Conservation (phyloP, 768 basidiomycete species). For the Russula foetens region DNA sequence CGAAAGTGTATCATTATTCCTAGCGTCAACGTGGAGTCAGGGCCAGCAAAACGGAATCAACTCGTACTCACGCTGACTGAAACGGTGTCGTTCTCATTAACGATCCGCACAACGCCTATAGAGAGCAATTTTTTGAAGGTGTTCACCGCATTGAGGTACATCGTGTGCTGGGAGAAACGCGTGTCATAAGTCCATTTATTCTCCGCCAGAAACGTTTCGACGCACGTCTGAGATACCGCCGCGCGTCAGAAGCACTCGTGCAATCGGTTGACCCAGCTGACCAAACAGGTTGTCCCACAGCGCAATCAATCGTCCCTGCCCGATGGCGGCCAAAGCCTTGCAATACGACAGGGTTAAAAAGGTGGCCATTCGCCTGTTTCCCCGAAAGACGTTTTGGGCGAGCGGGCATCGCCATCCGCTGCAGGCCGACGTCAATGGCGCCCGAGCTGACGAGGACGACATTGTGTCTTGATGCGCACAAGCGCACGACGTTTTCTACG, state of each 20-base stretch:
- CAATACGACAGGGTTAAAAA: background rate
- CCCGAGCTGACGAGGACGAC: constrained; percentile 95
- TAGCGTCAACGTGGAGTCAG: constrained; percentile 25
- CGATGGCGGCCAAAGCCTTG: constrained; percentile 92
- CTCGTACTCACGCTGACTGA: constrained; percentile 78
- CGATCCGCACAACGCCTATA: constrained; percentile 95
- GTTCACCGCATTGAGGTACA: constrained; percentile 95
- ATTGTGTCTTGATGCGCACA: constrained; percentile 78
- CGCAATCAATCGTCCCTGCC: constrained; percentile 92
- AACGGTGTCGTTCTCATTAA: constrained; percentile 98
- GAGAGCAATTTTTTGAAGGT: constrained; percentile 85
- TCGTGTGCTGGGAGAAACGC: constrained; percentile 55
- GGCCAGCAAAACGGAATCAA: too few relatives aligned
- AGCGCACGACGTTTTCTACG: constrained; percentile 80
- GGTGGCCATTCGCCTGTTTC: constrained; percentile 58
- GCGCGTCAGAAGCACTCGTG: constrained; percentile 87
- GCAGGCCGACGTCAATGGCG: constrained; percentile 93
- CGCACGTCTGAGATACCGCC: constrained; percentile 94
- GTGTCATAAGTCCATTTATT: background rate
- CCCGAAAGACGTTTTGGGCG: constrained; percentile 80
- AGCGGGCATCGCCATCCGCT: constrained; percentile 78
- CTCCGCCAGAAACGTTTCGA: constrained; percentile 18
- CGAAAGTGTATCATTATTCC: constrained; percentile 98
- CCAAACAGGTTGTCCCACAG: constrained; percentile 96
- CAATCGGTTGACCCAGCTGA: constrained; percentile 90